Conservation (phyloP, 768 basidiomycete genomes). For the Collybiopsis confluens region DNA sequence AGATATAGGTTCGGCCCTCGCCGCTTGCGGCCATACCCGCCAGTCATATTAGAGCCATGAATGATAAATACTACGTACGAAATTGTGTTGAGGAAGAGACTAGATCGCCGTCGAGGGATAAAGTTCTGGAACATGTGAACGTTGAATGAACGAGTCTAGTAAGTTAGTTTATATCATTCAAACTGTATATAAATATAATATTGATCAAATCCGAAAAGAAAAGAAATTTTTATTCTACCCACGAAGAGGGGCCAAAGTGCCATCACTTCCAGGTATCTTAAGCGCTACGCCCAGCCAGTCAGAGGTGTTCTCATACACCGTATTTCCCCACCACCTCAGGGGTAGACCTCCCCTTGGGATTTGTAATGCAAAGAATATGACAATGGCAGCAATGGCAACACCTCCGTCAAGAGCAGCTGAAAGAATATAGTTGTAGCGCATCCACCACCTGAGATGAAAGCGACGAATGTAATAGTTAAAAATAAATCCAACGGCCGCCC, state of each 20-base stretch:
- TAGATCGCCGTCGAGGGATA: too few species aligned
- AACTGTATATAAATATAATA: too few species aligned
- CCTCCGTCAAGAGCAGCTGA: slow-evolving; percentile 66
- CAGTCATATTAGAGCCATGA: too few species aligned
- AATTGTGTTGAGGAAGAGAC: too few species aligned
- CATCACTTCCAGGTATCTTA: slow-evolving; percentile 39
- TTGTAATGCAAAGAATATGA: slow-evolving; percentile 62
- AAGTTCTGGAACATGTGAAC: too few species aligned
- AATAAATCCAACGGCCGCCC: slow-evolving; percentile 74
- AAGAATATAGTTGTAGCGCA: slow-evolving; percentile 88
- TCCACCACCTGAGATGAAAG: slow-evolving; percentile 73
- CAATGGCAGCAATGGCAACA: slow-evolving; percentile 48
- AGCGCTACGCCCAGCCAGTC: slow-evolving; percentile 61
- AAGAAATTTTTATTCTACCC: too few species aligned
- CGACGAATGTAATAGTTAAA: slow-evolving; percentile 85
- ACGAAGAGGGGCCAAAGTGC: slow-evolving; percentile 60
- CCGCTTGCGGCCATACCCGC: too few species aligned
- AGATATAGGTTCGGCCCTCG: too few species aligned
- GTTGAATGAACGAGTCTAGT: too few species aligned
- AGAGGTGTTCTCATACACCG: slow-evolving; percentile 66
- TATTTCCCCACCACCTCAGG: slow-evolving; percentile 81
- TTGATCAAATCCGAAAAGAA: too few species aligned
- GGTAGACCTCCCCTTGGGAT: slow-evolving; percentile 55
- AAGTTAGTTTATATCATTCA: too few species aligned
- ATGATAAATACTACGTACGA: too few species aligned